A percentile compares a stretch with the other conserved stretches of the same genome.
Conservation (phyloP, 352 stramenopile genomes). For the Globisporangium viniferum region DNA sequence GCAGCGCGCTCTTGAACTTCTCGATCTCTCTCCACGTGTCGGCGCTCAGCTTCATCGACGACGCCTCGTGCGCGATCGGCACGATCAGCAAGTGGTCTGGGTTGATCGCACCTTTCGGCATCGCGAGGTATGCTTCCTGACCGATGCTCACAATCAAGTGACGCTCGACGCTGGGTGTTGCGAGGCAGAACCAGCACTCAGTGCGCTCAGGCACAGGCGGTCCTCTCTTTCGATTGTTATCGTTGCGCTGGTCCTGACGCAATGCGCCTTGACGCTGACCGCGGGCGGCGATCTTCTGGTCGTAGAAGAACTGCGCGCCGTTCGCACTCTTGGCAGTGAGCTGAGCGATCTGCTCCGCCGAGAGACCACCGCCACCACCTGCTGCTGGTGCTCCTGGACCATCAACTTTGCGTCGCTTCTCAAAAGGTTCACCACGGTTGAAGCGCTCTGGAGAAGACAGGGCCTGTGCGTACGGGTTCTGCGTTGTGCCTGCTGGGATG, state of each 20-base stretch:
- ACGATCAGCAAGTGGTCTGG: not conserved
- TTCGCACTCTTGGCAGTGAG: conserved; percentile 45
- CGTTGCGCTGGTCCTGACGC: conserved; percentile 19
- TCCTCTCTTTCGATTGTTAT: conserved; percentile 17
- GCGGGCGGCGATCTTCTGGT: conserved; percentile 53
- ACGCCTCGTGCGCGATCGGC: conserved; percentile 48
- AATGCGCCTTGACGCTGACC: conserved; percentile 48
- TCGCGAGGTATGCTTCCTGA: not conserved
- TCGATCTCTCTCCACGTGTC: conserved; percentile 52
- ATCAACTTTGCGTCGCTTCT: not conserved
- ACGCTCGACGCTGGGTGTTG: conserved; percentile 70
- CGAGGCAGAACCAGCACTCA: conserved; percentile 85
- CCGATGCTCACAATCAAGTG: conserved; percentile 31
- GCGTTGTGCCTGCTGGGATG: not conserved
- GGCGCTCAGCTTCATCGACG: conserved; percentile 44
- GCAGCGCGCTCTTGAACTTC: conserved; percentile 59
- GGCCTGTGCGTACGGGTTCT: not conserved
- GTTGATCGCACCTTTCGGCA: not conserved
- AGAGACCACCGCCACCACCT: conserved; percentile 10
- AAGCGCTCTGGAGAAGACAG: not conserved
- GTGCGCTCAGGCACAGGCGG: conserved; percentile 47
- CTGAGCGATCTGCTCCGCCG: conserved; percentile 59
- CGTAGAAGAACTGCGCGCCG: conserved; percentile 72
- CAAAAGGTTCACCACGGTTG: not conserved
- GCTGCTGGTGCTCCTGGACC: not conserved